Percentiles rank a stretch among this genome's conserved stretches.
Evolutionary conservation across 371 early-diverging fungal species (phyloP).

Genomic region (Mucor velutinosus): DNA sequence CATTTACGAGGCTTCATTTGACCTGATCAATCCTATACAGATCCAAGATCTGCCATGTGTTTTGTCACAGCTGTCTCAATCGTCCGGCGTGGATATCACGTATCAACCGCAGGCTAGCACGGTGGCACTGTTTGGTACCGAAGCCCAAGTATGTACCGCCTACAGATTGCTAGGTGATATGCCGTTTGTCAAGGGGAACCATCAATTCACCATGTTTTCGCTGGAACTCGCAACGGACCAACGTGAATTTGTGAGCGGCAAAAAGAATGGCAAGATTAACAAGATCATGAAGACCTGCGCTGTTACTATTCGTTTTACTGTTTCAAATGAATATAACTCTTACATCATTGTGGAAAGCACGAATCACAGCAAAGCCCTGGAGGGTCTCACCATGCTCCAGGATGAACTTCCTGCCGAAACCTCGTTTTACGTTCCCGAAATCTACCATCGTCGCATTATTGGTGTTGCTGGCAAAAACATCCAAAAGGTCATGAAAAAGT

Average conservation of each 20-base stretch:
- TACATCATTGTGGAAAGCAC: slow-evolving; percentile 69
- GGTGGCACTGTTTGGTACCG: slow-evolving; percentile 69
- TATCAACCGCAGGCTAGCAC: slow-evolving; percentile 47
- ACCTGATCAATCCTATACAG: slow-evolving; percentile 43
- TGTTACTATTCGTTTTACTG: slow-evolving; percentile 54
- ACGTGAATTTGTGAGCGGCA: slow-evolving; percentile 92
- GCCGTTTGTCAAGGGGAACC: slow-evolving; percentile 35
- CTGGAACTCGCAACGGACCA: slow-evolving; percentile 80
- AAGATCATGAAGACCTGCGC: slow-evolving; percentile 78
- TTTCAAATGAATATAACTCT: slow-evolving; percentile 75
- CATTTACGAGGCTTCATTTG: slow-evolving; percentile 62
- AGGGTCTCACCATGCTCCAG: slow-evolving; percentile 71
- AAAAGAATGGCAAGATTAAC: slow-evolving; percentile 94
- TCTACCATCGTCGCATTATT: slow-evolving; percentile 92
- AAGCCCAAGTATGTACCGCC: slow-evolving; percentile 57
- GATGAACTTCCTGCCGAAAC: slow-evolving; percentile 89
- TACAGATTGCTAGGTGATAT: slow-evolving; percentile 54
- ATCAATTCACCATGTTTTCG: slow-evolving; percentile 34
- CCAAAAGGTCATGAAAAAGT: slow-evolving; percentile 93
- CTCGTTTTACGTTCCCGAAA: slow-evolving; percentile 86
- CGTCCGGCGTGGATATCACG: slow-evolving; percentile 59
- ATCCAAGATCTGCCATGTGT: slow-evolving; percentile 39
- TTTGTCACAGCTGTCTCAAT: slow-evolving; percentile 51
- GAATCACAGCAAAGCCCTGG: slow-evolving; percentile 57
- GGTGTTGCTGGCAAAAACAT: slow-evolving; percentile 95